A percentile compares a stretch with the other conserved stretches of the same genome.
Evolutionary conservation across 176 grass and related monocot genomes (phyloP).

Genomic region (Poa annua): DNA sequence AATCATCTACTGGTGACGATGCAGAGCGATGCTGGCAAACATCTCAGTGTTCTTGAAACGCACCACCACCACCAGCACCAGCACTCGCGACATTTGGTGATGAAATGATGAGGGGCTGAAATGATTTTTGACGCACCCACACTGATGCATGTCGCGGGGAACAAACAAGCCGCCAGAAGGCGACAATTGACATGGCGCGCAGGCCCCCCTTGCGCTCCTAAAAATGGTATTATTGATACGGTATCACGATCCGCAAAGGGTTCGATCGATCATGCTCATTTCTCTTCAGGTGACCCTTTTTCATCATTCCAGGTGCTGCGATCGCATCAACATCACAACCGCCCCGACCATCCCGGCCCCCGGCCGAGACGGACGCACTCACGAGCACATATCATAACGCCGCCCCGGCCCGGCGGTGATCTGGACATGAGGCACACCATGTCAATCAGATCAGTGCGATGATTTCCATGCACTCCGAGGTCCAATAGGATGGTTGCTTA

Average conservation of each 20-base stretch:
- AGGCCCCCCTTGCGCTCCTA: neutral
- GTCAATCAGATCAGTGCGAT: neutral
- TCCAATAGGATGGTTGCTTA: neutral
- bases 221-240: conserved; percentile 2
- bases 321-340: conserved; percentile 8
- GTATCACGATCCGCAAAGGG: neutral
- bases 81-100: neutral
- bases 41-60: neutral
- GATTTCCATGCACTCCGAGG: neutral
- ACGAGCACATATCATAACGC: neutral
- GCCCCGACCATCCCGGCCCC: conserved; percentile 14
- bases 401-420: neutral
- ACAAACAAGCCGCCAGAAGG: neutral
- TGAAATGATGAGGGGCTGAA: neutral
- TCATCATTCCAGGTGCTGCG: conserved; percentile 26
- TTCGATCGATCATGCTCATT: neutral
- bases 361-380: conserved; percentile 24
- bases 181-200: neutral
- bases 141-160: neutral
- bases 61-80: neutral
- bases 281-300: neutral
- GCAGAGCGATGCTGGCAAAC: neutral
- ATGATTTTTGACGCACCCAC: neutral
- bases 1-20: neutral
- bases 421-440: neutral